phyloP scores from a whole-genome alignment of 805 yeast genomes.

The Candida fluviatilis region DNA sequence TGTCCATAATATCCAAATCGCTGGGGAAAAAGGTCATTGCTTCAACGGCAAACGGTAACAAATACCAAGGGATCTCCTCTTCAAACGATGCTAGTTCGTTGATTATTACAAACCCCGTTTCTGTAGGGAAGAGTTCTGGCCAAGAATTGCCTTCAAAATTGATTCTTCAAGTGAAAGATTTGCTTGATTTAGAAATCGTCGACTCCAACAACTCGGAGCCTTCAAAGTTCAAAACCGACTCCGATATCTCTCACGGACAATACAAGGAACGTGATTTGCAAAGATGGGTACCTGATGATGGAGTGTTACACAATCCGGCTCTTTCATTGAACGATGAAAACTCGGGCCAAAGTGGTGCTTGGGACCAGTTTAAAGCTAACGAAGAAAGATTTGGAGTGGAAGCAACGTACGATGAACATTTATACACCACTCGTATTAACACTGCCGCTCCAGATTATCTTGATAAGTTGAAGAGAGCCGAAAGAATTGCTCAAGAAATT shows the following conservation, averaged over 20 bases:
- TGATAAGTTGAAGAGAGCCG: slow-evolving; percentile 65
- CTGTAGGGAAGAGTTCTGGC: slow-evolving; percentile 5
- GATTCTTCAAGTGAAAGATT: slow-evolving; percentile 46
- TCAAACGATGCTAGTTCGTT: not conserved
- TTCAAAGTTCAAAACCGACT: slow-evolving; percentile 68
- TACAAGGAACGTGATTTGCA: slow-evolving; percentile 69
- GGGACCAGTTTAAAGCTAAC: slow-evolving; percentile 97
- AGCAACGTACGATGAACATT: slow-evolving; percentile 77
- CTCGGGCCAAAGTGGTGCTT: slow-evolving; percentile 28
- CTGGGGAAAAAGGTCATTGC: slow-evolving; percentile 53
- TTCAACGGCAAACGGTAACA: slow-evolving; percentile 59
- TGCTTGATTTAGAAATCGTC: slow-evolving; percentile 45
- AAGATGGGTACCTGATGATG: slow-evolving; percentile 76
- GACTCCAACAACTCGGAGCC: slow-evolving; percentile 24
- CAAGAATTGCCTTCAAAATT: slow-evolving; percentile 42
- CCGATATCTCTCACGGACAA: slow-evolving; percentile 63
- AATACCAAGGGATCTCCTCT: slow-evolving; percentile 52
- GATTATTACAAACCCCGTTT: not conserved
- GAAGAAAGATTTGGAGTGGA: slow-evolving; percentile 84
- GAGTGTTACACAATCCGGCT: slow-evolving; percentile 12
- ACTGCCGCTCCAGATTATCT: slow-evolving; percentile 69
- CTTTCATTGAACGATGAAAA: slow-evolving; percentile 35
- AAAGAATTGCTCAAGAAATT: slow-evolving; percentile 76
- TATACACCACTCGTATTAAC: slow-evolving; percentile 78
- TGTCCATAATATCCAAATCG: slow-evolving; percentile 52